Conservation (phyloP, 2,329 filamentous ascomycete genomes). For the Elsinoe batatas region DNA sequence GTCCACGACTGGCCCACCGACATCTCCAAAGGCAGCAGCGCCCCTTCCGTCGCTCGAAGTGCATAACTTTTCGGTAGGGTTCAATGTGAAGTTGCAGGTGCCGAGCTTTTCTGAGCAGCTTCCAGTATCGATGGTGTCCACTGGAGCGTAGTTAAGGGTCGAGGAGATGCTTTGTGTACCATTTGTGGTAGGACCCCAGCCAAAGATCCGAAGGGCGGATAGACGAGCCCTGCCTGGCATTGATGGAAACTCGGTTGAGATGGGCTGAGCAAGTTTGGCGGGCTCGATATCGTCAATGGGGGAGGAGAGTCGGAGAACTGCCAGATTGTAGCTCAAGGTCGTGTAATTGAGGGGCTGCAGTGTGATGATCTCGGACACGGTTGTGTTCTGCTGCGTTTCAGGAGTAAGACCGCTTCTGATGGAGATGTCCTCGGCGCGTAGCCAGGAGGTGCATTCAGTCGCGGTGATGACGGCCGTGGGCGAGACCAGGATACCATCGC, state of each 20-base stretch:
- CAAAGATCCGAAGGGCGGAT: neutral
- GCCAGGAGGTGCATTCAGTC: conserved; percentile 8
- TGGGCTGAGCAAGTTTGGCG: neutral
- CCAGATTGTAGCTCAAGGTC: conserved; percentile 8
- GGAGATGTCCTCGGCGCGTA: conserved; percentile 3
- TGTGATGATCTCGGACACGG: conserved; percentile 8
- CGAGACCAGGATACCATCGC: conserved; percentile 13
- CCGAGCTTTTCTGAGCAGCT: conserved; percentile 6
- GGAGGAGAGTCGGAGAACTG: conserved; percentile 7
- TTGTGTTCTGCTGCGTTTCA: conserved; percentile 1
- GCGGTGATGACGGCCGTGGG: conserved; percentile 13
- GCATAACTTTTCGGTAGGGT: conserved; percentile 11
- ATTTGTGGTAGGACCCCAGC: conserved; percentile 13
- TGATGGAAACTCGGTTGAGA: neutral
- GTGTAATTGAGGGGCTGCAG: conserved; percentile 12
- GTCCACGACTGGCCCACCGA: conserved; percentile 13
- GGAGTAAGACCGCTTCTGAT: conserved; percentile 11
- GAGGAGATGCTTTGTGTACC: conserved; percentile 6
- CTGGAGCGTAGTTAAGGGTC: neutral
- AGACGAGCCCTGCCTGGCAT: neutral
- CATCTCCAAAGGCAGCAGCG: conserved; percentile 12
- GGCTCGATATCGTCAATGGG: neutral
- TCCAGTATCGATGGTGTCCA: neutral
- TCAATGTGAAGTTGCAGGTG: conserved; percentile 3
- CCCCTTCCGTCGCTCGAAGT: neutral